Conservation (phyloP, 768 basidiomycete genomes). For the Termitomyces bulborhizus region DNA sequence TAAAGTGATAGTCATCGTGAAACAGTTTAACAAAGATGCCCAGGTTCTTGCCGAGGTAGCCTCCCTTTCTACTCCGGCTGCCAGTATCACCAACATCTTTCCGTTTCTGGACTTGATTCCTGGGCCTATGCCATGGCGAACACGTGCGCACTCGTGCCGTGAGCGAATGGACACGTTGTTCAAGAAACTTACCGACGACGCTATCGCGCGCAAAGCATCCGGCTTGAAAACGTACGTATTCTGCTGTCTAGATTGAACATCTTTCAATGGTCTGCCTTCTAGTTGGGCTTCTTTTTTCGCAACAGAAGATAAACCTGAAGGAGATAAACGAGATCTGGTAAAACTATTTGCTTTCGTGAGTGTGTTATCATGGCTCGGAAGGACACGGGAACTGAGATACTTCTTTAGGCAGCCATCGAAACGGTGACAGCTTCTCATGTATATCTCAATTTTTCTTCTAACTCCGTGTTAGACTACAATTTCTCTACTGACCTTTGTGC, state of each 20-base stretch:
- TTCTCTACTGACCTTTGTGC: neutral
- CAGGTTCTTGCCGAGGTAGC: neutral
- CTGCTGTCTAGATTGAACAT: neutral
- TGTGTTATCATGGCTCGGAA: neutral
- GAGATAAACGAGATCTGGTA: neutral
- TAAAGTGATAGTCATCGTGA: neutral
- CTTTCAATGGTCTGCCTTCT: neutral
- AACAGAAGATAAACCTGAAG: neutral
- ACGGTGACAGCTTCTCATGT: neutral
- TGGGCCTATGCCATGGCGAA: neutral
- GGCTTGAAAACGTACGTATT: neutral
- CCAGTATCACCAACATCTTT: neutral
- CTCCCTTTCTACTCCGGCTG: neutral
- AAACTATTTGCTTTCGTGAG: neutral
- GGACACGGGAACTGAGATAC: too few relatives aligned
- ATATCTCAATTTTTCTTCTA: neutral
- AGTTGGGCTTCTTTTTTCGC: neutral
- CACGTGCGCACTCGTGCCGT: neutral
- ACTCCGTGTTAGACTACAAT: neutral
- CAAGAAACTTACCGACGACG: neutral
- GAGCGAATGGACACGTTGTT: neutral
- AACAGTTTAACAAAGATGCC: neutral
- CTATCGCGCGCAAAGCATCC: neutral
- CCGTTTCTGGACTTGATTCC: neutral
- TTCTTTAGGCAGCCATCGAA: neutral